Conservation (phyloP, 352 stramenopile species). For the Phytophthora crassamura region DNA sequence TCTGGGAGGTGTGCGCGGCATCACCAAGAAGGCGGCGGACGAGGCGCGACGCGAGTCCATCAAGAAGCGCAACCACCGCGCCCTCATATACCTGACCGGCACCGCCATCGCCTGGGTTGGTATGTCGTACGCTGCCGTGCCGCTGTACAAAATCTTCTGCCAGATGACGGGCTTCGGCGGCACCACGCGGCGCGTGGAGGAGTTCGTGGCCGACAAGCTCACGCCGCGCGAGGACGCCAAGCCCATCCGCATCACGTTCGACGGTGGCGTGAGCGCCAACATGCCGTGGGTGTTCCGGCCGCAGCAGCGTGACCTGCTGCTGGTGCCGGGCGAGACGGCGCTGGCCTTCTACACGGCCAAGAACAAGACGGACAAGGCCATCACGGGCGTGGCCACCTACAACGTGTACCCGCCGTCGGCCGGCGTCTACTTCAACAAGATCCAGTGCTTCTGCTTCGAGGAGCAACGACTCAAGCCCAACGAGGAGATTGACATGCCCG, state of each 20-base stretch:
- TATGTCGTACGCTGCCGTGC: constrained; percentile 97
- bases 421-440: constrained; percentile 99
- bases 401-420: constrained; percentile 98
- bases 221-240: constrained; percentile 91
- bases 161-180: constrained; percentile 98
- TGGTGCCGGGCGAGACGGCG: constrained; percentile 98
- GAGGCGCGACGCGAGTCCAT: constrained; percentile 56
- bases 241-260: constrained; percentile 97
- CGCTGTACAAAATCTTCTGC: constrained; percentile 99
- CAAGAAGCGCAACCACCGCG: constrained; percentile 90
- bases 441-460: constrained; percentile 99
- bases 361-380: constrained; percentile 97
- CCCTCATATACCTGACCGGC: constrained; percentile 94
- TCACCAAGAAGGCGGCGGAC: constrained; percentile 57
- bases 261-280: constrained; percentile 93
- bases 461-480: constrained; percentile 97
- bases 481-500: constrained; percentile 99
- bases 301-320: constrained; percentile 93
- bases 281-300: constrained; percentile 98
- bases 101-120: constrained; percentile 94
- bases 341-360: constrained; percentile 98
- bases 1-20: constrained; percentile 38
- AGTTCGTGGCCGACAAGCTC: constrained; percentile 85
- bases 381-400: constrained; percentile 99
- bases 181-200: constrained; percentile 89